A percentile compares a stretch with the other conserved stretches of the same genome.
phyloP scores from a whole-genome alignment of 2,329 filamentous ascomycete genomes.

The Stemphylium vesicarium region DNA sequence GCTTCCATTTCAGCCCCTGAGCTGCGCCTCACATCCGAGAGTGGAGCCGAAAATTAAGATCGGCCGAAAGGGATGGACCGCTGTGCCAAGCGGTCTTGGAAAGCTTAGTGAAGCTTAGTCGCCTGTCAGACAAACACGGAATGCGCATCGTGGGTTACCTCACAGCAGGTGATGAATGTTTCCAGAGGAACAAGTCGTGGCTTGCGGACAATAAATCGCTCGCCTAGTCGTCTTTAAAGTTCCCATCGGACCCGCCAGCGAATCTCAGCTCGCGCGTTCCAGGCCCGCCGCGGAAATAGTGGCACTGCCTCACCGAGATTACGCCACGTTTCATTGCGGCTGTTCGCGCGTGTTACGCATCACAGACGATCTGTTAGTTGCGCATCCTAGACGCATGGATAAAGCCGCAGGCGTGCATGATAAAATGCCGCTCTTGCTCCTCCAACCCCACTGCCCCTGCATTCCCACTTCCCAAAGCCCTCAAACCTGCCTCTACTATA shows the following conservation, averaged over 20 bases:
- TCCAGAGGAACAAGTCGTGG: no score
- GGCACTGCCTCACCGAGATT: conserved; percentile 11
- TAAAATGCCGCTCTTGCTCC: conserved; percentile 20
- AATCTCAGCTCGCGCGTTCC: neutral
- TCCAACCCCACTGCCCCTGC: neutral
- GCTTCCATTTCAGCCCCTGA: conserved; percentile 6
- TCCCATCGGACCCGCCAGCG: neutral
- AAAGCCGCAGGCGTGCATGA: neutral
- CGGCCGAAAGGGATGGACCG: conserved; percentile 1
- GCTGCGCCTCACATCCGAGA: conserved; percentile 11
- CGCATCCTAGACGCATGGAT: conserved; percentile 2
- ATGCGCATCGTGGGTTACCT: no score
- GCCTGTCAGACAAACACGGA: neutral
- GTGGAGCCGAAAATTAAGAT: conserved; percentile 1
- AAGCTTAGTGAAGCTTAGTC: conserved; percentile 21
- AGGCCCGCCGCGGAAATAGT: neutral
- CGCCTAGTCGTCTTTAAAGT: neutral
- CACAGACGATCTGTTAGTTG: conserved; percentile 8
- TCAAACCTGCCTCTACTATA: neutral
- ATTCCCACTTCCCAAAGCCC: neutral
- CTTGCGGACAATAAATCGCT: no score
- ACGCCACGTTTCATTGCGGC: conserved; percentile 14
- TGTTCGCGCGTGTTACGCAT: conserved; percentile 11
- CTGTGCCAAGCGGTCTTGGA: conserved; percentile 12
- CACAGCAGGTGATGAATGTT: no score